phyloP scores from a whole-genome alignment of 2,329 filamentous ascomycete species.

The Tolypocladium ovalisporum region DNA sequence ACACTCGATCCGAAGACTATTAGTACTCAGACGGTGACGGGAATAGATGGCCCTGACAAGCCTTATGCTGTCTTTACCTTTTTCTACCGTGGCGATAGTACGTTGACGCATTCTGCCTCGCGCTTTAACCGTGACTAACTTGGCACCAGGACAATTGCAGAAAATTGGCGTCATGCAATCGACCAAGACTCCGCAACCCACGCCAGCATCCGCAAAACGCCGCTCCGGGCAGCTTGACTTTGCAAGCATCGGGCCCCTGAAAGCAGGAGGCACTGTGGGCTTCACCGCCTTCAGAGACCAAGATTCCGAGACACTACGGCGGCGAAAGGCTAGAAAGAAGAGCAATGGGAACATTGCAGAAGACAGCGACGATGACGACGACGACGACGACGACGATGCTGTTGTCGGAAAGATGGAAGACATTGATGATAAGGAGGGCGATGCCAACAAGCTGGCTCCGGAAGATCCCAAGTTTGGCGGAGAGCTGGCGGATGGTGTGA shows the following conservation, averaged over 20 bases:
- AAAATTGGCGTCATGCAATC: slow-evolving; percentile 86
- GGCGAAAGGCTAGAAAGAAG: slow-evolving; percentile 49
- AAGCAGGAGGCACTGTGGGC: slow-evolving; percentile 76
- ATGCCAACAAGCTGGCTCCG: slow-evolving; percentile 46
- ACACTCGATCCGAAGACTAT: slow-evolving; percentile 93
- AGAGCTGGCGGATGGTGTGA: slow-evolving; percentile 69
- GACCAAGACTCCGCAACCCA: slow-evolving; percentile 52
- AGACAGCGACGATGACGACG: slow-evolving; percentile 67
- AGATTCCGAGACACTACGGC: slow-evolving; percentile 41
- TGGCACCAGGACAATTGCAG: slow-evolving; percentile 66
- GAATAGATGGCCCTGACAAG: slow-evolving; percentile 90
- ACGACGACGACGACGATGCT: slow-evolving; percentile 49
- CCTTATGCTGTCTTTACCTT: slow-evolving; percentile 97
- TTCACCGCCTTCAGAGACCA: slow-evolving; percentile 81
- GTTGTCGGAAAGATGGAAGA: slow-evolving; percentile 56
- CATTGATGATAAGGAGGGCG: slow-evolving; percentile 48
- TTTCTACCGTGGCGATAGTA: slow-evolving; percentile 91
- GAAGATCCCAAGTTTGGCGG: slow-evolving; percentile 64
- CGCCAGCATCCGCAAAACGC: slow-evolving; percentile 56
- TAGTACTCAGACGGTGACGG: slow-evolving; percentile 97
- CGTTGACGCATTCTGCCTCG: slow-evolving; percentile 27
- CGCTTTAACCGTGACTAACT: not conserved
- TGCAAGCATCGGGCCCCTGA: slow-evolving; percentile 71
- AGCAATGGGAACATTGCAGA: slow-evolving; percentile 55
- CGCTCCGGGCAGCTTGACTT: slow-evolving; percentile 80